Evolutionary conservation across 2,329 filamentous ascomycete species (phyloP).

Genomic region (Cladorrhinum sp.): DNA sequence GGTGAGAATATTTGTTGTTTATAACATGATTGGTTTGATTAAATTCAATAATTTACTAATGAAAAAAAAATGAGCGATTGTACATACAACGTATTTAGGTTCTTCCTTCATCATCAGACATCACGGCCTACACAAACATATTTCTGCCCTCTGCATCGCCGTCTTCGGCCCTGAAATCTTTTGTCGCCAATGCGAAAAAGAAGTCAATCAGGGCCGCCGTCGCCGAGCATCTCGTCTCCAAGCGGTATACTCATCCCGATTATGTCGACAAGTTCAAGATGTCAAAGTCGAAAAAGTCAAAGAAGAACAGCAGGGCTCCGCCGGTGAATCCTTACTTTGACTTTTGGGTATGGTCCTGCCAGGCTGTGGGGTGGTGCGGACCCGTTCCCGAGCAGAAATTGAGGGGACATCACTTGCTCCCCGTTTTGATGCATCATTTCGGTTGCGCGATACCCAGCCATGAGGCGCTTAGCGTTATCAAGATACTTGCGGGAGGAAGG

Average conservation of each 20-base stretch:
- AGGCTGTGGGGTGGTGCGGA: conserved; percentile 63
- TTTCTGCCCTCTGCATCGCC: conserved; percentile 61
- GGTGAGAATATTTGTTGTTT: too few species aligned
- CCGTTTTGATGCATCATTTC: conserved; percentile 75
- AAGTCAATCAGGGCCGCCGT: conserved; percentile 56
- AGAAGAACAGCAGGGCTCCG: conserved; percentile 30
- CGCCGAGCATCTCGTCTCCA: conserved; percentile 52
- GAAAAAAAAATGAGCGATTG: too few species aligned
- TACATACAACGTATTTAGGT: too few species aligned
- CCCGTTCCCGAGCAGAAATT: conserved; percentile 44
- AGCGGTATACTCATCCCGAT: conserved; percentile 49
- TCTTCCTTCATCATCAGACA: conserved; percentile 40
- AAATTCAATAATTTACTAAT: too few species aligned
- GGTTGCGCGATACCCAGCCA: conserved; percentile 69
- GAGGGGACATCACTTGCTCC: conserved; percentile 60
- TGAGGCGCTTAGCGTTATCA: conserved; percentile 60
- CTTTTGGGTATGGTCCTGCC: conserved; percentile 64
- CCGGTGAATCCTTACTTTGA: conserved; percentile 63
- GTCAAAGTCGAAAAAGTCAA: conserved; percentile 35
- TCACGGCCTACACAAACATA: conserved; percentile 63
- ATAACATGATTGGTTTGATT: too few species aligned
- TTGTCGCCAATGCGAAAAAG: conserved; percentile 63
- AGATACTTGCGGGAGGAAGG: conserved; percentile 43
- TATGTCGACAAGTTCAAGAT: conserved; percentile 26
- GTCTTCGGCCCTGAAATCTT: conserved; percentile 58